Evolutionary conservation across 2,329 filamentous ascomycete species (phyloP).

Genomic region (Leptographium wingfieldii): DNA sequence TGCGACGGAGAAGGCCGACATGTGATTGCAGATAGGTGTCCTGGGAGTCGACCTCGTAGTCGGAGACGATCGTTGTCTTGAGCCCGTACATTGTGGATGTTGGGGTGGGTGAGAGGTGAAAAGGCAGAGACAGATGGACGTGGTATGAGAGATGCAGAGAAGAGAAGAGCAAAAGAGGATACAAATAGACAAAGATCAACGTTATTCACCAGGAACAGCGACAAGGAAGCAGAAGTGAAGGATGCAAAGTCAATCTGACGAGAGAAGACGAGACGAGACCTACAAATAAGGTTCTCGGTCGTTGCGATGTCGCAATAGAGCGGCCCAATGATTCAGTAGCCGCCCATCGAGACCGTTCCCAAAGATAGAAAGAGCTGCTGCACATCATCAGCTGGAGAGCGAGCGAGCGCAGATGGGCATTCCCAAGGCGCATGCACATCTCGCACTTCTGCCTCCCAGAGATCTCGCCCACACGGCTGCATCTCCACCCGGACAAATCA

Average conservation of each 20-base stretch:
- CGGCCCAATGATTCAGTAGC: not conserved
- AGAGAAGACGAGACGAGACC: not conserved
- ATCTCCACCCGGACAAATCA: not conserved
- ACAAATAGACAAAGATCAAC: not conserved
- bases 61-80: conserved; percentile 22
- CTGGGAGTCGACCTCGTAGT: conserved; percentile 35
- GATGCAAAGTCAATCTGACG: not conserved
- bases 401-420: no score
- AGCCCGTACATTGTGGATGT: conserved; percentile 4
- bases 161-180: not conserved
- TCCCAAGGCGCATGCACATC: no score
- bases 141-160: no score
- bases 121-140: not conserved
- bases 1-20: conserved; percentile 23
- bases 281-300: not conserved
- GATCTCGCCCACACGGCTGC: no score
- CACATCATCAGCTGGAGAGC: no score
- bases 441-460: no score
- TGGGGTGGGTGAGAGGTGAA: not conserved
- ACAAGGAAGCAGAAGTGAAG: not conserved
- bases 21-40: conserved; percentile 26
- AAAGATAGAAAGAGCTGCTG: not conserved
- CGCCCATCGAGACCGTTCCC: not conserved
- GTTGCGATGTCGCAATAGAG: not conserved
- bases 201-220: not conserved